Evolutionary conservation across 805 yeast genomes (phyloP).

Genomic region (Torulaspora delbrueckii): DNA sequence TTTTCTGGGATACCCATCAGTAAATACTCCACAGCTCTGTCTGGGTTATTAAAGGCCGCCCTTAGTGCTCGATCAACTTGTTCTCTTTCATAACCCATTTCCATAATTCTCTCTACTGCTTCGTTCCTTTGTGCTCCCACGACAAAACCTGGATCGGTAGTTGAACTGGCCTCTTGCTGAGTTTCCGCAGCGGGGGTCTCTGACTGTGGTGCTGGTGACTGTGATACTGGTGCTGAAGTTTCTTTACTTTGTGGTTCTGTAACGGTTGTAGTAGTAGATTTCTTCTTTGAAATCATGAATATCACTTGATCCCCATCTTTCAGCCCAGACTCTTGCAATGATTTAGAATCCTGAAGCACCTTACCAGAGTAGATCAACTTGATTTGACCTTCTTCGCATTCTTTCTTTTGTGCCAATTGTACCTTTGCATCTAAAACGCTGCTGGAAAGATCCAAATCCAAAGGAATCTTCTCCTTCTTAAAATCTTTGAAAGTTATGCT

Average conservation of each 20-base stretch:
- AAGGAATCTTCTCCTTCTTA: slow-evolving; percentile 79
- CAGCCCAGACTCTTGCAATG: slow-evolving; percentile 65
- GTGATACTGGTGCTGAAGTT: slow-evolving; percentile 3
- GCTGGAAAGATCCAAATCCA: slow-evolving; percentile 68
- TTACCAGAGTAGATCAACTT: slow-evolving; percentile 92
- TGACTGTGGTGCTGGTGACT: slow-evolving; percentile 18
- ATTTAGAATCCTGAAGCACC: slow-evolving; percentile 78
- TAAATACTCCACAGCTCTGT: slow-evolving; percentile 93
- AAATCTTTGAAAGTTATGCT: slow-evolving; percentile 66
- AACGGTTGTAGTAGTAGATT: slow-evolving; percentile 30
- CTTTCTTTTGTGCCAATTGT: slow-evolving; percentile 61
- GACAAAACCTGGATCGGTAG: slow-evolving; percentile 55
- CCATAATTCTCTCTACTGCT: slow-evolving; percentile 78
- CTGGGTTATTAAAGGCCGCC: slow-evolving; percentile 96
- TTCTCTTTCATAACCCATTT: slow-evolving; percentile 89
- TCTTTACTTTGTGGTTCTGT: slow-evolving; percentile 22
- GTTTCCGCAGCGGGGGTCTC: slow-evolving; percentile 21
- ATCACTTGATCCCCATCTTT: slow-evolving; percentile 84
- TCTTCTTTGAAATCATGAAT: slow-evolving; percentile 75
- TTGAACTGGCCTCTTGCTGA: slow-evolving; percentile 25
- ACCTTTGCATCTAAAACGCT: slow-evolving; percentile 69
- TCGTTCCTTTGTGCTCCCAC: slow-evolving; percentile 74
- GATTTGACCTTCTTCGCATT: slow-evolving; percentile 65
- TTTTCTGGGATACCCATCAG: slow-evolving; percentile 83
- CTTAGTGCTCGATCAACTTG: slow-evolving; percentile 87